These are phyloP conservation scores for Eucommia ulmoides DNA, from an alignment of 257 asterid genomes.

Conservation along the genomic window DNA sequence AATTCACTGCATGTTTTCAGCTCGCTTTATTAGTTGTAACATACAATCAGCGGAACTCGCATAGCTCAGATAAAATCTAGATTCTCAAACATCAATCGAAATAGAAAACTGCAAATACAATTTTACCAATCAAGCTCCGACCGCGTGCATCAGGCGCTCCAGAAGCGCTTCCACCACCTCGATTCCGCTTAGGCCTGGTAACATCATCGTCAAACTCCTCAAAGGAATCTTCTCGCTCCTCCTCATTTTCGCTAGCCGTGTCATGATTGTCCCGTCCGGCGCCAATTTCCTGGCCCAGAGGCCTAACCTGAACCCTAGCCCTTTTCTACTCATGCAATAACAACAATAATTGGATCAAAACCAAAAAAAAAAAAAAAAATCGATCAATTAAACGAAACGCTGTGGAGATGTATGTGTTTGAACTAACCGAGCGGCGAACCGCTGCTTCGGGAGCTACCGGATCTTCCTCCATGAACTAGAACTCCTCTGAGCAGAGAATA, in stretches of 20 bases:
- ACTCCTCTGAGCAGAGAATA: not conserved
- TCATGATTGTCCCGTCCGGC: not conserved
- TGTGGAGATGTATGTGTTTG: not conserved
- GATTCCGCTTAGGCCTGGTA: conserved; percentile 49
- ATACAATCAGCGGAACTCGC: no score
- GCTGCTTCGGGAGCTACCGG: not conserved
- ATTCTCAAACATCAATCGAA: not conserved
- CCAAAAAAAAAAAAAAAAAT: not conserved
- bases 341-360: conserved; percentile 16
- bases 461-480: not conserved
- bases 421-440: not conserved
- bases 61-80: no score
- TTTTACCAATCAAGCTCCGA: conserved; percentile 57
- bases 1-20: no score
- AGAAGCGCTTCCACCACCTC: conserved; percentile 47
- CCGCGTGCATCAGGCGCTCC: conserved; percentile 31
- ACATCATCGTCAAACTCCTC: conserved; percentile 65
- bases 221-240: conserved; percentile 65
- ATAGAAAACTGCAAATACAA: not conserved
- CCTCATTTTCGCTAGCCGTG: conserved; percentile 30
- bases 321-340: conserved; percentile 50
- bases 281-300: not conserved
- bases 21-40: no score
- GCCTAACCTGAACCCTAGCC: conserved; percentile 60
- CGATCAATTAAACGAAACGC: not conserved